phyloP scores from a whole-genome alignment of 2,329 filamentous ascomycete genomes.

The Colletotrichum cereale region DNA sequence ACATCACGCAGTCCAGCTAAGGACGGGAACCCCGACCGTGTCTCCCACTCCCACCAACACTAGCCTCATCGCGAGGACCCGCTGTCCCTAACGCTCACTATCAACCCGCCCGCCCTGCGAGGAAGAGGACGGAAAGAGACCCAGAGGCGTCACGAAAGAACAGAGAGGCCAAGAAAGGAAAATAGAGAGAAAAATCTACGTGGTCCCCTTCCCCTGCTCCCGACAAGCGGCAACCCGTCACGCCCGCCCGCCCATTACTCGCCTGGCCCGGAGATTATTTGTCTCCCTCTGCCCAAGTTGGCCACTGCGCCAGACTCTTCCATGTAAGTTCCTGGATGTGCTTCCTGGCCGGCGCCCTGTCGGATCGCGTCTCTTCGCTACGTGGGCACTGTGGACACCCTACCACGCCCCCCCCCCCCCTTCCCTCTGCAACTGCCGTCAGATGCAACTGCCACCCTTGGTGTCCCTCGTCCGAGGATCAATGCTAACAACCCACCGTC shows the following conservation, averaged over 20 bases:
- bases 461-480: slow-evolving; percentile 46
- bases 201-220: slow-evolving; percentile 54
- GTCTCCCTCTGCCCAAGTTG: slow-evolving; percentile 42
- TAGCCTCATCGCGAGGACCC: slow-evolving; percentile 55
- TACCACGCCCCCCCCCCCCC: slow-evolving; percentile 42
- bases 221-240: slow-evolving; percentile 33
- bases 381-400: slow-evolving; percentile 47
- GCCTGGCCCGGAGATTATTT: slow-evolving; percentile 48
- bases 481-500: slow-evolving; percentile 54
- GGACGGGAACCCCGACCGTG: slow-evolving; percentile 45
- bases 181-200: slow-evolving; percentile 48
- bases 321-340: slow-evolving; percentile 55
- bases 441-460: slow-evolving; percentile 47
- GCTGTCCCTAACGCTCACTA: slow-evolving; percentile 52
- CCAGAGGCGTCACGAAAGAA: slow-evolving; percentile 20
- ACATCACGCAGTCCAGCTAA: slow-evolving; percentile 7
- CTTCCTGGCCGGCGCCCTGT: slow-evolving; percentile 47
- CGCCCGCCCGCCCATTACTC: slow-evolving; percentile 43
- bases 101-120: slow-evolving; percentile 3
- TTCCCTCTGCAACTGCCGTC: slow-evolving; percentile 41
- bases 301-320: slow-evolving; percentile 52
- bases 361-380: slow-evolving; percentile 53
- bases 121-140: slow-evolving; percentile 10
- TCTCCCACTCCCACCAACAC: slow-evolving; percentile 34
- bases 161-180: slow-evolving; percentile 25